These are phyloP conservation scores for Akanthomyces dipterigenus DNA, from an alignment of 2,329 filamentous ascomycete genomes.

Conservation along the genomic window DNA sequence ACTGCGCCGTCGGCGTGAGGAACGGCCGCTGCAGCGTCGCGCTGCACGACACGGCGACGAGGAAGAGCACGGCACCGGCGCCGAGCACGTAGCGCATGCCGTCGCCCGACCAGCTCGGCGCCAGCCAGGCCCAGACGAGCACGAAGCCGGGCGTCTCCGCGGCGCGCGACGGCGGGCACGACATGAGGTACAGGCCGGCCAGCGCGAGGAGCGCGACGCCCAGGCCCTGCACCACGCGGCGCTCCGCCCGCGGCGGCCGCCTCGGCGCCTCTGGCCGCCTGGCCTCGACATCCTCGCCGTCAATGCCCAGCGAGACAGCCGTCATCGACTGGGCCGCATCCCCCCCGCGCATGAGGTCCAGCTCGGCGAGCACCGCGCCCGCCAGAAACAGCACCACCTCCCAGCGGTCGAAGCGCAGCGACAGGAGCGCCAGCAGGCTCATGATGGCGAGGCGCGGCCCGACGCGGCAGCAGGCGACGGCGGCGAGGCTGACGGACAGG, in stretches of 20 bases:
- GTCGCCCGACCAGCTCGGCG: neutral
- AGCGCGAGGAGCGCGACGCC: neutral
- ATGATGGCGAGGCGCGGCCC: slow-evolving; percentile 1
- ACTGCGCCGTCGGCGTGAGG: slow-evolving; percentile 4
- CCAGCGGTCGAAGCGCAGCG: slow-evolving; percentile 3
- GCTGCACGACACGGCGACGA: slow-evolving; percentile 1
- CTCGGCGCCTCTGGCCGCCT: neutral
- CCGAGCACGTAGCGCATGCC: slow-evolving; percentile 7
- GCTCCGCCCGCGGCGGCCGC: neutral
- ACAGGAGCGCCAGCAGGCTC: neutral
- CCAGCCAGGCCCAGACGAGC: neutral
- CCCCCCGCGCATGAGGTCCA: neutral
- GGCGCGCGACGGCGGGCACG: neutral
- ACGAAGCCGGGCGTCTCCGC: neutral
- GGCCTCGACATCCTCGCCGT: neutral
- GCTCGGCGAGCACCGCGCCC: slow-evolving; percentile 1
- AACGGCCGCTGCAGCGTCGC: slow-evolving; percentile 7
- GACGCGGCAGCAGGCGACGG: neutral
- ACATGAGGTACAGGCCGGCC: slow-evolving; percentile 7
- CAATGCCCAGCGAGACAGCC: neutral
- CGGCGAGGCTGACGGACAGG: neutral
- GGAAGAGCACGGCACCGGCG: slow-evolving; percentile 1
- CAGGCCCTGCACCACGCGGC: neutral
- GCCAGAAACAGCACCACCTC: slow-evolving; percentile 5
- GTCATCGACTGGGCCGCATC: neutral